These are phyloP conservation scores for Auricularia heimuer DNA, from an alignment of 768 basidiomycete species.

Conservation along the genomic window DNA sequence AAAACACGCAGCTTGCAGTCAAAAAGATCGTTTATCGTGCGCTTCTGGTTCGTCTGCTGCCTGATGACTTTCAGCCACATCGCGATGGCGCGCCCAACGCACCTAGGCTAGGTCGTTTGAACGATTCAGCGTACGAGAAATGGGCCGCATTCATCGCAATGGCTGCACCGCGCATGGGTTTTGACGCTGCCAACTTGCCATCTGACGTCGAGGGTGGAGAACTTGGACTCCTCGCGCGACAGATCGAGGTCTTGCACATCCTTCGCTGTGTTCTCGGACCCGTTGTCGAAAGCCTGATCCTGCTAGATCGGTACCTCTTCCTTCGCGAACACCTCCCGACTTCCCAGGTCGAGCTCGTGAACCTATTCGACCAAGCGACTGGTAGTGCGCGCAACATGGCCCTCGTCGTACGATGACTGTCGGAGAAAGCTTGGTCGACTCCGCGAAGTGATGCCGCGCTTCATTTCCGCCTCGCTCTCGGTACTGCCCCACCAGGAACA, in stretches of 20 bases:
- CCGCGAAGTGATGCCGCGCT: too few relatives aligned
- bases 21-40: conserved; percentile 69
- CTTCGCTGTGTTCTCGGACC: conserved; percentile 63
- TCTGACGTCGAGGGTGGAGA: not conserved
- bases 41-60: conserved; percentile 33
- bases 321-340: conserved; percentile 29
- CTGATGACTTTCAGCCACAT: conserved; percentile 3
- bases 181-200: conserved; percentile 2
- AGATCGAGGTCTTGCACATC: conserved; percentile 51
- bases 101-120: conserved; percentile 43
- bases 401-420: conserved; percentile 31
- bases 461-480: too few relatives aligned
- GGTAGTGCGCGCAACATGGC: conserved; percentile 69
- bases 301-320: conserved; percentile 56
- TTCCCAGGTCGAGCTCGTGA: conserved; percentile 36
- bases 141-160: conserved; percentile 40
- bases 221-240: conserved; percentile 22
- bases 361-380: conserved; percentile 61
- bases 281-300: conserved; percentile 52
- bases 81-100: conserved; percentile 4
- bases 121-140: conserved; percentile 36
- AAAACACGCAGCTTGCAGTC: conserved; percentile 39
- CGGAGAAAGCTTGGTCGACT: too few relatives aligned
- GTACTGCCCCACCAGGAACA: too few relatives aligned
- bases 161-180: conserved; percentile 20